phyloP scores from a whole-genome alignment of 2,329 filamentous ascomycete species.

The Zasmidium cellare region DNA sequence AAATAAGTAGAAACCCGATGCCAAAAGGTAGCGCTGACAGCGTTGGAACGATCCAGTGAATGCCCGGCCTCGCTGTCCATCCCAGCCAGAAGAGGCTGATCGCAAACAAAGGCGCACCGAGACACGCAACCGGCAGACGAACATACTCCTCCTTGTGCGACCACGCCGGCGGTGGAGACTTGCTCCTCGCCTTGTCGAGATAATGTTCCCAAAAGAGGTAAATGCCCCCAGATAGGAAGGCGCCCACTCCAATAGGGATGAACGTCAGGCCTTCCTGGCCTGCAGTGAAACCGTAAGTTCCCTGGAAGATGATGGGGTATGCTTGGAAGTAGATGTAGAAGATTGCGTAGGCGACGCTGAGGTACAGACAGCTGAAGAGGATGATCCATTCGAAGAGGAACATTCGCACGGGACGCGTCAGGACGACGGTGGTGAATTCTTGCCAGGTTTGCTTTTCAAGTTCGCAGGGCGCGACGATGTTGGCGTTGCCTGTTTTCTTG shows the following conservation, averaged over 20 bases:
- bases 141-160: constrained; percentile 64
- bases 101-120: constrained; percentile 45
- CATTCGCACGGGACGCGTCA: constrained; percentile 73
- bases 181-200: constrained; percentile 53
- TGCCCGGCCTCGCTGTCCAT: constrained; percentile 47
- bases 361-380: constrained; percentile 67
- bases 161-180: constrained; percentile 53
- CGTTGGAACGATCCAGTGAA: constrained; percentile 51
- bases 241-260: constrained; percentile 67
- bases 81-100: constrained; percentile 58
- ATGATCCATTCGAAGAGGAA: constrained; percentile 73
- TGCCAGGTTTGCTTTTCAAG: constrained; percentile 57
- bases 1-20: constrained; percentile 52
- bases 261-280: constrained; percentile 68
- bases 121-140: constrained; percentile 68
- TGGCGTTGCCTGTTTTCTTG: constrained; percentile 53
- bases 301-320: constrained; percentile 66
- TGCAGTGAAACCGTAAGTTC: constrained; percentile 62
- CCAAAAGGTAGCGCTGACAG: constrained; percentile 51
- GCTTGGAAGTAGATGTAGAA: constrained; percentile 77
- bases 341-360: constrained; percentile 63
- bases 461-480: constrained; percentile 62
- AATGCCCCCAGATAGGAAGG: constrained; percentile 57
- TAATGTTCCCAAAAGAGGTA: constrained; percentile 67
- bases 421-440: constrained; percentile 66